Conservation (phyloP, 176 grass and related monocot genomes). For the Zoysia japonica region DNA sequence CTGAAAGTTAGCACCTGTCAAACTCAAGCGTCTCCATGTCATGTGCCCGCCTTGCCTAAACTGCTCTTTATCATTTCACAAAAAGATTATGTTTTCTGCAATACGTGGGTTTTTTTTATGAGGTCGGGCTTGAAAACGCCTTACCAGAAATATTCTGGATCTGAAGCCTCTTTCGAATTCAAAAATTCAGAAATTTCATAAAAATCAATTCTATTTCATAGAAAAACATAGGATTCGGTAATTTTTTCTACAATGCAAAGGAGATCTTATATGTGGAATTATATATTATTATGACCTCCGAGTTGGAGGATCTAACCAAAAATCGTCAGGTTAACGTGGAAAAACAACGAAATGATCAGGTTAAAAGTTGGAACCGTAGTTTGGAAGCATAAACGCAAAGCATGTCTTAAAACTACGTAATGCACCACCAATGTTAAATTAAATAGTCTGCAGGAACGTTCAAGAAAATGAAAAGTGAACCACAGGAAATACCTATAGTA, state of each 20-base stretch:
- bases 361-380: background rate
- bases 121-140: background rate
- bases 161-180: no score
- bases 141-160: background rate
- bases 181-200: no score
- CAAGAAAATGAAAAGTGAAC: background rate
- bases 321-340: background rate
- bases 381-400: background rate
- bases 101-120: background rate
- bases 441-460: background rate
- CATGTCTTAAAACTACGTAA: background rate
- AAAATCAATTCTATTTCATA: no score
- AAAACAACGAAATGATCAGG: background rate
- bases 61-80: background rate
- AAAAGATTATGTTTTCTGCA: background rate
- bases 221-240: no score
- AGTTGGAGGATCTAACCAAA: background rate
- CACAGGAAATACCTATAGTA: background rate
- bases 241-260: no score
- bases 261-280: no score
- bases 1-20: slow-evolving; percentile 7
- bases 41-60: background rate
- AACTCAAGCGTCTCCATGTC: background rate
- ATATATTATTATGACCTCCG: no score
- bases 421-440: background rate